Base-by-base conservation (phyloP, 495 filamentous ascomycete species). In the Lentithecium fluviatile region DNA sequence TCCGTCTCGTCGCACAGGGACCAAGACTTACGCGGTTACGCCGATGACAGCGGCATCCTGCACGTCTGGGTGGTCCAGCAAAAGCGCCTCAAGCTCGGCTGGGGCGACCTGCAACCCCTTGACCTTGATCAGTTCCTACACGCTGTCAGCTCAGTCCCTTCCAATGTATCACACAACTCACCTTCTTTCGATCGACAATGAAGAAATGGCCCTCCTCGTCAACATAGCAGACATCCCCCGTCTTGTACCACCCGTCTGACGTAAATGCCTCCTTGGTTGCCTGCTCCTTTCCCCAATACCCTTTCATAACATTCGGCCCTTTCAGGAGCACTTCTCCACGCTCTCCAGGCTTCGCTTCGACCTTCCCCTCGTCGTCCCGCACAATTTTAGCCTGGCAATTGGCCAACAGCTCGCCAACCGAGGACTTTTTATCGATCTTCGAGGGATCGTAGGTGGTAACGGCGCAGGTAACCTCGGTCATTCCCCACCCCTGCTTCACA, bases 401-500 rank as follows among this genome's bases (percentile, higher is more conserved):
- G 42, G 88, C 76, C 62, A 81, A 78, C 49, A 88, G 69, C 74
- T 90, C 85, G 12, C 89, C 89, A 4, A 93, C 86, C 23, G 81
- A 79, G 15, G 54, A 68, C 7, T 66, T 65, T 10, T 71, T 71
- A 1, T 63, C 67, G 15, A 49, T 43, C 5, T 74, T 71, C 0
- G 45, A 72, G 0, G 86, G 85, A 52, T 88, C 74, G 78, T 82
- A 90, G 6, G 79, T 78, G 7, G 84, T 76, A 19, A 79, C 70
- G 1, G 83, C 80, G 66, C 88, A 91, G 0, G 88, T 91, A 8
- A 82, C 68, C 79, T 91, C 88, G 0, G 88, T 92, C 85, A 92
- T 89, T 6, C 90, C 90, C 86, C 88, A 95, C 0, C 88, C 90
- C 67, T 95, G 90, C 52, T 84, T 88, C 7, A 93, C 69, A 12